Conservation (phyloP, 1,284 basidiomycete genomes). For the Malassezia psittaci region DNA sequence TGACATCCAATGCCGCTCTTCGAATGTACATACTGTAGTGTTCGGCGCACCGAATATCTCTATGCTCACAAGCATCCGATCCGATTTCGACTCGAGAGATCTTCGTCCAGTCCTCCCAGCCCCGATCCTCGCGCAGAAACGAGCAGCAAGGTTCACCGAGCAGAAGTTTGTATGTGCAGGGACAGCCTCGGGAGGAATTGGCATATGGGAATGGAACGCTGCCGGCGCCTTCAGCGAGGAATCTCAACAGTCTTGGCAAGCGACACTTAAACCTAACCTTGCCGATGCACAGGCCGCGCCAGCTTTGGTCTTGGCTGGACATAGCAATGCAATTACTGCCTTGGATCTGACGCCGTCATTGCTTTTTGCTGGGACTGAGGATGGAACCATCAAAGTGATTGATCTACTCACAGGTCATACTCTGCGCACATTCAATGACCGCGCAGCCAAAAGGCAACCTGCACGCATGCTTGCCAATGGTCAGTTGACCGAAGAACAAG, state of each 20-base stretch:
- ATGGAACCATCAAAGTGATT: conserved; percentile 59
- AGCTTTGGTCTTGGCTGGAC: conserved; percentile 29
- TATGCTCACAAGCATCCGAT: conserved; percentile 28
- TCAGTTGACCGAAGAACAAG: conserved; percentile 49
- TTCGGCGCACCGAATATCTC: conserved; percentile 27
- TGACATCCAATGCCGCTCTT: not conserved
- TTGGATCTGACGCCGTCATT: conserved; percentile 28
- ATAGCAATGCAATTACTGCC: conserved; percentile 32
- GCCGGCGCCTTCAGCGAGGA: conserved; percentile 19
- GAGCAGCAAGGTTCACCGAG: conserved; percentile 27
- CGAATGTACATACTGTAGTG: conserved; percentile 19
- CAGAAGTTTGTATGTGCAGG: conserved; percentile 37
- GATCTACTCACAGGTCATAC: conserved; percentile 57
- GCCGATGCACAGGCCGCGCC: conserved; percentile 57
- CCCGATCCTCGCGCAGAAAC: conserved; percentile 12
- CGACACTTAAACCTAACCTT: conserved; percentile 53
- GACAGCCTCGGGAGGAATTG: conserved; percentile 30
- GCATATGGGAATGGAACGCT: conserved; percentile 37
- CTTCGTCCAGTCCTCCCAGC: conserved; percentile 11
- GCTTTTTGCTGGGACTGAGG: conserved; percentile 45
- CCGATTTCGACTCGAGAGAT: conserved; percentile 34
- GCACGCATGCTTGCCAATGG: conserved; percentile 54
- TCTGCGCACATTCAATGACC: conserved; percentile 42
- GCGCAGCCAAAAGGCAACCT: conserved; percentile 49
- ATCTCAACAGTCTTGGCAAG: conserved; percentile 29